phyloP scores from a whole-genome alignment of 2,329 filamentous ascomycete species.

The Ophidiomyces ophidiicola region DNA sequence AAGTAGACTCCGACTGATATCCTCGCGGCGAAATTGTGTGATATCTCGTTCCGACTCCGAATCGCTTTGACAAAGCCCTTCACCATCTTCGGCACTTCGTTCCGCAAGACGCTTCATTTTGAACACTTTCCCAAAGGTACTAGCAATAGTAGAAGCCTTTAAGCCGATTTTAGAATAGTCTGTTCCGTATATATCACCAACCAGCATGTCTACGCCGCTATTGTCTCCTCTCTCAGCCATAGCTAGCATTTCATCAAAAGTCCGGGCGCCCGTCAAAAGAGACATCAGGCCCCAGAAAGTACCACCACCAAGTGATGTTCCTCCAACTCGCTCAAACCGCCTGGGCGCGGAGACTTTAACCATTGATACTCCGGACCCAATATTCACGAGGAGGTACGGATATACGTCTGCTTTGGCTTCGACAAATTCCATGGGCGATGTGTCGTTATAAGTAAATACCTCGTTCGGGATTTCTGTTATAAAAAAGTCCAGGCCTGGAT shows the following conservation, averaged over 20 bases:
- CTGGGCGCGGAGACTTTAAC: conserved; percentile 88
- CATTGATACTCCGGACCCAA: conserved; percentile 92
- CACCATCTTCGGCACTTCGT: conserved; percentile 60
- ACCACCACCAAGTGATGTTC: conserved; percentile 89
- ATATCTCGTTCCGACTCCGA: conserved; percentile 27
- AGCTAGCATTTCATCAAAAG: conserved; percentile 95
- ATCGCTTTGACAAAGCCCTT: conserved; percentile 44
- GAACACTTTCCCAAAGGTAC: conserved; percentile 93
- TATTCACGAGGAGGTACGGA: conserved; percentile 95
- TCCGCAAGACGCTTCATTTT: conserved; percentile 81
- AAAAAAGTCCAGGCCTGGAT: conserved; percentile 83
- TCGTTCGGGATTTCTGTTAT: conserved; percentile 95
- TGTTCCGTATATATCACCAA: conserved; percentile 93
- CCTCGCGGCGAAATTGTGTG: conserved; percentile 58
- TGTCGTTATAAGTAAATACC: conserved; percentile 91
- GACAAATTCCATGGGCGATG: conserved; percentile 79
- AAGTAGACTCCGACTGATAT: conserved; percentile 80
- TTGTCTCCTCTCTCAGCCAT: conserved; percentile 90
- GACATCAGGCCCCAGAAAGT: conserved; percentile 93
- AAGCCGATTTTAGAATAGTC: conserved; percentile 94
- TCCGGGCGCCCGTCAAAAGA: conserved; percentile 79
- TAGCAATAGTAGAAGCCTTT: conserved; percentile 90
- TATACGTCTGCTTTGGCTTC: conserved; percentile 71
- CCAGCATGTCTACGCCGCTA: conserved; percentile 83
- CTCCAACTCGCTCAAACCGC: conserved; percentile 79